These are phyloP conservation scores for Saprolegnia parasitica DNA, from an alignment of 352 stramenopile species.

Conservation along the genomic window DNA sequence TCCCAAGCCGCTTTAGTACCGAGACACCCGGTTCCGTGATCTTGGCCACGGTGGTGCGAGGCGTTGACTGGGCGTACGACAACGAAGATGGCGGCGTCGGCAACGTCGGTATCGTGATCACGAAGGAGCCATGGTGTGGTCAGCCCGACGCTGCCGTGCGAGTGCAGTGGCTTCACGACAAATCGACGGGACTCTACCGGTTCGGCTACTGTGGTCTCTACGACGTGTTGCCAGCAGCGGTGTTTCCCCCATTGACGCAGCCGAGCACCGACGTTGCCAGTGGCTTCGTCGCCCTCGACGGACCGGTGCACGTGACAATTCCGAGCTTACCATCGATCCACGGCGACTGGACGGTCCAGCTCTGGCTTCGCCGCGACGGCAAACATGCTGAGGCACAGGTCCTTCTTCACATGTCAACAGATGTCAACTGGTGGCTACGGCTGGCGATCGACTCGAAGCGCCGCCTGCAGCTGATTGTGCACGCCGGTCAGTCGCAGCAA, in stretches of 20 bases:
- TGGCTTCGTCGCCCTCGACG: neutral
- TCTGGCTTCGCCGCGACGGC: conserved; percentile 13
- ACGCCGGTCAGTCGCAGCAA: neutral
- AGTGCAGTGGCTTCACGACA: conserved; percentile 47
- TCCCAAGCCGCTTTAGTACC: neutral
- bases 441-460: conserved; percentile 6
- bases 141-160: conserved; percentile 51
- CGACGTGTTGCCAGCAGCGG: conserved; percentile 40
- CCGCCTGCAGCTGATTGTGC: conserved; percentile 8
- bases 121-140: conserved; percentile 47
- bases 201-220: conserved; percentile 54
- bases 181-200: conserved; percentile 47
- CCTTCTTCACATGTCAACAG: conserved; percentile 5
- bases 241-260: neutral
- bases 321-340: conserved; percentile 5
- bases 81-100: conserved; percentile 66
- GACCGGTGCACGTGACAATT: neutral
- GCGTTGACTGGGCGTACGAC: conserved; percentile 63
- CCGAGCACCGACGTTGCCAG: neutral
- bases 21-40: neutral
- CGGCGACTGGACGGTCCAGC: conserved; percentile 20
- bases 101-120: conserved; percentile 49
- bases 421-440: conserved; percentile 17
- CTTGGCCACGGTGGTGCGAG: conserved; percentile 40
- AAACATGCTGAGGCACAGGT: neutral